Evolutionary conservation across 176 grass and related monocot species (phyloP).

Genomic region (Thinopyrum elongatum): DNA sequence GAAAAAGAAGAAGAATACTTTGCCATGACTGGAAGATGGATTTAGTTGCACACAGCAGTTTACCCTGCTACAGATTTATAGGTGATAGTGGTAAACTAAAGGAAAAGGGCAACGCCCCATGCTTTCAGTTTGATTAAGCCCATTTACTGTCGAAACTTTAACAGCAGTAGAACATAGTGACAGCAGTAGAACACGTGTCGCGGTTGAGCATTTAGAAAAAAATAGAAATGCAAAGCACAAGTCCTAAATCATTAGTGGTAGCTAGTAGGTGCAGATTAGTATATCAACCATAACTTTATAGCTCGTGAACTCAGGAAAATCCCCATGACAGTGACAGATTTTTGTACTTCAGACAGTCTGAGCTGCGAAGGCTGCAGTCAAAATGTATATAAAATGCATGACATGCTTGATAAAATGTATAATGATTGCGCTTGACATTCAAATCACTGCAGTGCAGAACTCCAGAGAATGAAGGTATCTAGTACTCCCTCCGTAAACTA

Average conservation of each 20-base stretch:
- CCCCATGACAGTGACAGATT: not conserved
- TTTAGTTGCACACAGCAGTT: not conserved
- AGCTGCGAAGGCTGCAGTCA: not conserved
- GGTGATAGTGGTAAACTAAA: not conserved
- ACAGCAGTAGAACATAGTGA: not conserved
- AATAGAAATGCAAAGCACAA: not conserved
- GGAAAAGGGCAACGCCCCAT: not conserved
- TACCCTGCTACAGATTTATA: not conserved
- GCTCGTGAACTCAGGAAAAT: not conserved
- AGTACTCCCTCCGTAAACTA: no score
- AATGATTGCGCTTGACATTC: not conserved
- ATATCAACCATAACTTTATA: not conserved
- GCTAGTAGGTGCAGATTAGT: not conserved
- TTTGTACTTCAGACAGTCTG: not conserved
- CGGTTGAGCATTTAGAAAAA: not conserved
- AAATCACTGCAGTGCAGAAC: not conserved
- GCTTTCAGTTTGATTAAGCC: not conserved
- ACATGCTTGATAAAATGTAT: not conserved
- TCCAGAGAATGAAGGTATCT: no score
- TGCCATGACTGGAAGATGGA: not conserved
- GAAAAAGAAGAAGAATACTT: conserved; percentile 11
- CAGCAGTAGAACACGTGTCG: not conserved
- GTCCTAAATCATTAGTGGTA: not conserved
- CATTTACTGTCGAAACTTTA: not conserved
- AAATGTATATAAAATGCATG: not conserved